Percentiles rank a stretch among this genome's conserved stretches.
These are phyloP conservation scores for Delphinella strobiligena DNA, from an alignment of 2,329 filamentous ascomycete genomes.

Conservation along the genomic window DNA sequence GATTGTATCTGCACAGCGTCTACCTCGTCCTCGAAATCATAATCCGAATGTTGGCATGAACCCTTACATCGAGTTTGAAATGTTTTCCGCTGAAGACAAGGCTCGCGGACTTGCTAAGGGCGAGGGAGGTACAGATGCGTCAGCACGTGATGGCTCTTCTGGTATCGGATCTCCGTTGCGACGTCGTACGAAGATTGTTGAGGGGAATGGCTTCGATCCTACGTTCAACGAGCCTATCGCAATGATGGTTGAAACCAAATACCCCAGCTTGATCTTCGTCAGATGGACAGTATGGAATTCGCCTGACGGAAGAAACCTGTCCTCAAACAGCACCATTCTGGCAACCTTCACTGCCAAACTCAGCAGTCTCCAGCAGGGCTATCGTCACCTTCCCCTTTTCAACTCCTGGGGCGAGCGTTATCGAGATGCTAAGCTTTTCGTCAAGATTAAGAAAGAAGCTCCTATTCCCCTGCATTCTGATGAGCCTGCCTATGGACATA, in stretches of 20 bases:
- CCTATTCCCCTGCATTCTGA: constrained; percentile 18
- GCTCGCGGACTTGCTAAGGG: constrained; percentile 58
- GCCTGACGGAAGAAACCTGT: constrained; percentile 59
- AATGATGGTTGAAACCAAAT: constrained; percentile 82
- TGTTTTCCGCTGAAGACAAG: constrained; percentile 89
- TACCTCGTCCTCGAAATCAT: constrained; percentile 69
- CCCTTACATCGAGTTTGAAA: constrained; percentile 88
- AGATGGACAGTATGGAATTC: constrained; percentile 88
- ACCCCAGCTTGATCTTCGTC: constrained; percentile 85
- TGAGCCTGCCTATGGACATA: constrained; percentile 15
- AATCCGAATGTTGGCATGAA: constrained; percentile 68
- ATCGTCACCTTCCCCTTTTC: constrained; percentile 80
- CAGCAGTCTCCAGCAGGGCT: constrained; percentile 77
- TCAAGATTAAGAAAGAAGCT: constrained; percentile 58
- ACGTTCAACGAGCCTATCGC: constrained; percentile 69
- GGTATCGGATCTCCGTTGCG: constrained; percentile 62
- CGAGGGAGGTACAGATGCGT: constrained; percentile 54
- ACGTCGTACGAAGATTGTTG: constrained; percentile 66
- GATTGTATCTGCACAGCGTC: constrained; percentile 85
- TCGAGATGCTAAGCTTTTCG: constrained; percentile 89
- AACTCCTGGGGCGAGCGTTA: constrained; percentile 86
- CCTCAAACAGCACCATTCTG: constrained; percentile 48
- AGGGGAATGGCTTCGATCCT: constrained; percentile 88
- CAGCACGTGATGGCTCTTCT: constrained; percentile 47
- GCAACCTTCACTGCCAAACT: constrained; percentile 92